Conservation (phyloP, 2,329 filamentous ascomycete species). For the Phialophora macrospora region DNA sequence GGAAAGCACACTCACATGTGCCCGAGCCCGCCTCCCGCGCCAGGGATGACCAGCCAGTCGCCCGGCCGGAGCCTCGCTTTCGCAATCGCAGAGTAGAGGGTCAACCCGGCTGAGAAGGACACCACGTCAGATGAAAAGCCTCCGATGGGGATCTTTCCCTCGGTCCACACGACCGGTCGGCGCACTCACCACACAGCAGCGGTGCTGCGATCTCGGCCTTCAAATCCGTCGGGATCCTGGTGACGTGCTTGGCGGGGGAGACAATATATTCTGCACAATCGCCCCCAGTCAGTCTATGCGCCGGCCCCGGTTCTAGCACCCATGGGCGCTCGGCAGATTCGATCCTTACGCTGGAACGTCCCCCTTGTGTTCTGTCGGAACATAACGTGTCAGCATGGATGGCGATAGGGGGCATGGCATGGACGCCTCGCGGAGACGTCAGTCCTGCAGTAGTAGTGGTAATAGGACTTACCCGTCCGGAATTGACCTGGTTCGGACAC, state of each 20-base stretch:
- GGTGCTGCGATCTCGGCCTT: constrained; percentile 45
- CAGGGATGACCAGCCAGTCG: constrained; percentile 46
- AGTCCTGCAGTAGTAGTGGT: too few species aligned
- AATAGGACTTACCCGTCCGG: constrained; percentile 42
- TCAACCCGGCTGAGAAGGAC: constrained; percentile 40
- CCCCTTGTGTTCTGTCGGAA: constrained; percentile 42
- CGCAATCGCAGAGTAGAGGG: constrained; percentile 49
- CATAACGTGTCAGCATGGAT: neutral
- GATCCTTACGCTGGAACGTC: constrained; percentile 43
- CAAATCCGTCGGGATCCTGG: constrained; percentile 44
- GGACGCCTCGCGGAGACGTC: too few species aligned
- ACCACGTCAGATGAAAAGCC: neutral
- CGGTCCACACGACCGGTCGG: neutral
- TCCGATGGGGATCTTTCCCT: neutral
- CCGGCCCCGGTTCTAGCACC: neutral
- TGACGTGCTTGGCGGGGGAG: constrained; percentile 46
- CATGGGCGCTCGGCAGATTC: neutral
- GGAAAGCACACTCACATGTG: constrained; percentile 43
- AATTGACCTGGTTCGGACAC: constrained; percentile 48
- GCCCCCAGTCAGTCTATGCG: neutral
- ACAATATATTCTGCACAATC: constrained; percentile 43
- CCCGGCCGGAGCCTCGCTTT: constrained; percentile 45
- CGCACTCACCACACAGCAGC: constrained; percentile 43
- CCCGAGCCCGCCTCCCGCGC: constrained; percentile 48
- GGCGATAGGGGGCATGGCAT: too few species aligned